Conservation (phyloP, 164 flowering plant species). For the Aristolochia contorta region DNA sequence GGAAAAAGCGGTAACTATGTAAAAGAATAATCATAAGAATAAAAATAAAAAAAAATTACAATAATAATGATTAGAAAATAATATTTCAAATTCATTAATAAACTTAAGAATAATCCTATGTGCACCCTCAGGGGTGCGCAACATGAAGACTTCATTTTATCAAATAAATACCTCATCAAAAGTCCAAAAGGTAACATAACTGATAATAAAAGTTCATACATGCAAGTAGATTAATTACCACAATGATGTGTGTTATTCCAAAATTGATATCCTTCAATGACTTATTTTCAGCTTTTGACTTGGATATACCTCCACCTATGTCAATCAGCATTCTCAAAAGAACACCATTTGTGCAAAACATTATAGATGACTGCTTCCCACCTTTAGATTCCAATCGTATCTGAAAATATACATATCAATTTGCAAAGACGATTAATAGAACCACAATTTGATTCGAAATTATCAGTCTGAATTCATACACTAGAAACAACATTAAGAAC, state of each 20-base stretch:
- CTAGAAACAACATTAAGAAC: neutral
- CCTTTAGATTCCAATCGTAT: conserved; percentile 87
- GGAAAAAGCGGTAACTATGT: too few species aligned
- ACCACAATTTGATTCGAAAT: neutral
- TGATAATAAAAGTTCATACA: neutral
- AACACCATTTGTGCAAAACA: conserved; percentile 93
- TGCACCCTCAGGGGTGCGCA: too few species aligned
- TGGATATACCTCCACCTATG: conserved; percentile 21
- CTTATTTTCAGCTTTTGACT: conserved; percentile 17
- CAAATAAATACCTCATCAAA: too few species aligned
- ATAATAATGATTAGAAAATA: too few species aligned
- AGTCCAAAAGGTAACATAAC: too few species aligned
- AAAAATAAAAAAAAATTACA: too few species aligned
- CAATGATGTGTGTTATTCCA: conserved; percentile 78
- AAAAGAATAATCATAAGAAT: too few species aligned
- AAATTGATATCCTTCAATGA: conserved; percentile 14
- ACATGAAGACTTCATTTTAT: too few species aligned
- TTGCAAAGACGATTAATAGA: neutral
- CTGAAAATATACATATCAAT: conserved; percentile 22
- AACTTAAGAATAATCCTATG: too few species aligned
- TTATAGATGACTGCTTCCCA: conserved; percentile 74
- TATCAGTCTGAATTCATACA: neutral
- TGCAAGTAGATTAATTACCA: conserved; percentile 37
- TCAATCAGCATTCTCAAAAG: conserved; percentile 66
- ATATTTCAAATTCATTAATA: too few species aligned